phyloP scores from a whole-genome alignment of 2,329 filamentous ascomycete species.

The Fusarium chuoi region DNA sequence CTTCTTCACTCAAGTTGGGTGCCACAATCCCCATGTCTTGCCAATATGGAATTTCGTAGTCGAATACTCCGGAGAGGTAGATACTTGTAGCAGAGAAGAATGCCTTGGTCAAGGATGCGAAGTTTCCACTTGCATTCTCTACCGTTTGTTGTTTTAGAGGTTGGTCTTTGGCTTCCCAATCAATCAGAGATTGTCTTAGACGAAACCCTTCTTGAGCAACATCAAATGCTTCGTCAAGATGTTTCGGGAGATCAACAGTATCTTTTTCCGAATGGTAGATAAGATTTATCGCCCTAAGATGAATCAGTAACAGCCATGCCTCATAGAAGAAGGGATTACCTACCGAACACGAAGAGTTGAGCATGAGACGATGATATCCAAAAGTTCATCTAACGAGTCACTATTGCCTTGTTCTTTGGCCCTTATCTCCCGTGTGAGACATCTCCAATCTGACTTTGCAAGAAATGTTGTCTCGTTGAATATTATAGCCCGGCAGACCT shows the following conservation, averaged over 20 bases:
- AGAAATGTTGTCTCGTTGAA: constrained; percentile 47
- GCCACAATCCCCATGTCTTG: constrained; percentile 31
- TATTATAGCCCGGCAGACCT: constrained; percentile 47
- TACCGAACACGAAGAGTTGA: constrained; percentile 47
- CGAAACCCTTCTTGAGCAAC: constrained; percentile 38
- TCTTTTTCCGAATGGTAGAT: not conserved
- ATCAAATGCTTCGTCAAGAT: not conserved
- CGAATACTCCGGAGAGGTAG: constrained; percentile 51
- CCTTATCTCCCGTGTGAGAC: not conserved
- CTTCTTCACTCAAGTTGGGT: constrained; percentile 32
- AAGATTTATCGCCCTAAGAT: not conserved
- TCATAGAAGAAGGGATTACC: not conserved
- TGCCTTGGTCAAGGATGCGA: constrained; percentile 34
- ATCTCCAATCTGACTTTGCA: constrained; percentile 37
- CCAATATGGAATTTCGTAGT: constrained; percentile 50
- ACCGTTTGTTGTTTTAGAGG: accelerated
- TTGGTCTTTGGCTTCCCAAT: not conserved
- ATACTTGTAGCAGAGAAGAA: constrained; percentile 50
- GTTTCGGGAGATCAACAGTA: accelerated
- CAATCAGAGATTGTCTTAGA: constrained; percentile 23
- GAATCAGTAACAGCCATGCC: accelerated
- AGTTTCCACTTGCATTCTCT: not conserved
- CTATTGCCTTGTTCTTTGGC: accelerated
- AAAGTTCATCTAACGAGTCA: constrained; percentile 37
- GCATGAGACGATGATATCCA: constrained; percentile 47